These are phyloP conservation scores for Otatea glauca DNA, from an alignment of 176 grass and related monocot genomes.

Conservation along the genomic window DNA sequence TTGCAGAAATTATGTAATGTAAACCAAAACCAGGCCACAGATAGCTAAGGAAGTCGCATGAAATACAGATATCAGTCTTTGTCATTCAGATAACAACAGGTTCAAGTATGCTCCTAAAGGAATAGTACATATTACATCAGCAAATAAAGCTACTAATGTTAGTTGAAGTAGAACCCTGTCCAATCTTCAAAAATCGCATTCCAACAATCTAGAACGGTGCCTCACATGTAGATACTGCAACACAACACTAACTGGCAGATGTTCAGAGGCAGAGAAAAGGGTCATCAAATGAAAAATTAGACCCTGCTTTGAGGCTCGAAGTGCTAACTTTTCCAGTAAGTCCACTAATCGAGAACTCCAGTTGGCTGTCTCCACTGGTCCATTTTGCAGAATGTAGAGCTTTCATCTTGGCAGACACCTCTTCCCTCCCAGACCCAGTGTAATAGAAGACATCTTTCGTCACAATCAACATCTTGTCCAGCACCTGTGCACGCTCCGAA, in stretches of 20 bases:
- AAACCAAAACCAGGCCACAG: too few relatives aligned
- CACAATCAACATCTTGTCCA: background rate
- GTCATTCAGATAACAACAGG: too few relatives aligned
- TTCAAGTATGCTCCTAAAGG: too few relatives aligned
- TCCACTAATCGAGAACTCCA: background rate
- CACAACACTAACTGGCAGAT: background rate
- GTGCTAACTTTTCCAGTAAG: background rate
- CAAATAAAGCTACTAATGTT: background rate
- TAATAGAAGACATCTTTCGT: too few relatives aligned
- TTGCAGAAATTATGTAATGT: too few relatives aligned
- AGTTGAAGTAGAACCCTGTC: background rate
- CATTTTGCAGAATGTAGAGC: constrained; percentile 6
- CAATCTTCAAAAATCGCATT: background rate
- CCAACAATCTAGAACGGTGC: background rate
- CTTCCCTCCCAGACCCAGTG: background rate
- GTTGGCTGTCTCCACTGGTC: constrained; percentile 1
- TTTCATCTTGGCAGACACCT: background rate
- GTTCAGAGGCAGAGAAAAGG: constrained; percentile 30
- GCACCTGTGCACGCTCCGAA: background rate
- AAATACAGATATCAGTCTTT: too few relatives aligned
- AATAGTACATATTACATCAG: background rate
- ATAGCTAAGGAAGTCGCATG: too few relatives aligned
- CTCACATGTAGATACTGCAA: background rate
- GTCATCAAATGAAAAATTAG: background rate
- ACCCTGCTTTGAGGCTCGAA: background rate